Base-by-base conservation (phyloP, 495 filamentous ascomycete species). In the Extremus antarcticus region DNA sequence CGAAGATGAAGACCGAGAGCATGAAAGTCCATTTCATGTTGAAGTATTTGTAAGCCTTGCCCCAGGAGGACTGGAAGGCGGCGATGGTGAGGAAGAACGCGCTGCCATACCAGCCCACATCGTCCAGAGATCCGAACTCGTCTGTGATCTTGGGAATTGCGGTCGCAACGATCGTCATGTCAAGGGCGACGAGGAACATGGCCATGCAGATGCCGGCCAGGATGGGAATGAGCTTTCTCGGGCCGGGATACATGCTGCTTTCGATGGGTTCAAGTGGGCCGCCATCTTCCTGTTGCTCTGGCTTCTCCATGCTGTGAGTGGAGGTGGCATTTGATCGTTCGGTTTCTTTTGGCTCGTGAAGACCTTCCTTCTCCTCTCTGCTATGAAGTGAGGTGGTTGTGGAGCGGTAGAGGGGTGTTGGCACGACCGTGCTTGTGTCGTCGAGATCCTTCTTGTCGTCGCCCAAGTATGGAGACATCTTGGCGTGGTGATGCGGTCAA, bases 141-240 rank as follows among this genome's bases (percentile, higher is more conserved):
- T 88, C 82, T 0, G 87, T 90, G 55, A 94, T 92, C 48, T 80
- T 80, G 10, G 88, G 88, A 51, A 91, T 90, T 19, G 88, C 88
- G 0, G 87, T 91, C 11, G 85, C 84, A 51, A 94, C 86, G 59
- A 92, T 91, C 3, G 87, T 87, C 54, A 51, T 56, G 47, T 56
- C 54, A 3, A 56, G 54, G 2, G 54, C 54, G 21, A 51, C 54
- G 17, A 56, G 47, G 24, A 56, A 56, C 25, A 56, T 43, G 32
- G 25, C 4, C 19, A 56, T 19, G 24, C 10, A 8, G 32, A 56
- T 23, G n/a, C 17, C 54, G 53, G 43, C 2, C 7, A 51, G 25
- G 29, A 51, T 51, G 23, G 49, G 49, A 13, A 51, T 51, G 49
- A 51, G 49, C 23, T 51, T 51, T 38, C 24, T 25, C 13, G 49